Evolutionary conservation across 495 filamentous ascomycete species (phyloP).

Genomic region (Jackrogersella minutella): DNA sequence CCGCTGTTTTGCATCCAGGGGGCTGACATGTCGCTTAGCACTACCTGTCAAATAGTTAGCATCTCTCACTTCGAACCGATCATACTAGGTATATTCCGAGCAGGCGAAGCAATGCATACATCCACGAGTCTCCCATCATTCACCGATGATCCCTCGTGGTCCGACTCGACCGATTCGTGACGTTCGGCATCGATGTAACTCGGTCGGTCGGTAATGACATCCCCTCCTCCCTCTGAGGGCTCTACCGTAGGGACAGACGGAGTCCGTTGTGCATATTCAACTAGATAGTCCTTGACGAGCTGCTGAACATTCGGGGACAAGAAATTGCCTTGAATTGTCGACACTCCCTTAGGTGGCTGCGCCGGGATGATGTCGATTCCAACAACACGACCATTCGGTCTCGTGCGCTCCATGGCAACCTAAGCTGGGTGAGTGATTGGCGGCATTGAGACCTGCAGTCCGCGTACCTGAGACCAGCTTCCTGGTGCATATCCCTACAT

Average conservation of each 20-base stretch:
- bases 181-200: slow-evolving; percentile 65
- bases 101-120: slow-evolving; percentile 49
- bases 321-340: slow-evolving; percentile 94
- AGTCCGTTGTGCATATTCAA: slow-evolving; percentile 62
- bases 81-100: neutral
- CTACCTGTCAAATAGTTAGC: slow-evolving; percentile 57
- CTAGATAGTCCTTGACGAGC: slow-evolving; percentile 77
- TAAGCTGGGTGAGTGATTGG: slow-evolving; percentile 41
- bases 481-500: slow-evolving; percentile 89
- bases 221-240: slow-evolving; percentile 20
- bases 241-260: slow-evolving; percentile 28
- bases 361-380: slow-evolving; percentile 95
- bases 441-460: neutral
- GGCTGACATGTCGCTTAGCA: slow-evolving; percentile 98
- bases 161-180: slow-evolving; percentile 44
- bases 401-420: slow-evolving; percentile 83
- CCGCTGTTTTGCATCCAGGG: slow-evolving; percentile 86
- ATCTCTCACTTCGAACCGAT: neutral
- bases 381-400: slow-evolving; percentile 78
- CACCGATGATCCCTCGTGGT: slow-evolving; percentile 47
- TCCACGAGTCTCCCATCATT: slow-evolving; percentile 71
- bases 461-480: slow-evolving; percentile 84
- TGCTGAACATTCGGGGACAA: slow-evolving; percentile 72
- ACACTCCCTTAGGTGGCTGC: slow-evolving; percentile 86
- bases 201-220: slow-evolving; percentile 45